These are phyloP conservation scores for Ustilago xerochloae DNA, from an alignment of 1,284 basidiomycete species.

Conservation along the genomic window DNA sequence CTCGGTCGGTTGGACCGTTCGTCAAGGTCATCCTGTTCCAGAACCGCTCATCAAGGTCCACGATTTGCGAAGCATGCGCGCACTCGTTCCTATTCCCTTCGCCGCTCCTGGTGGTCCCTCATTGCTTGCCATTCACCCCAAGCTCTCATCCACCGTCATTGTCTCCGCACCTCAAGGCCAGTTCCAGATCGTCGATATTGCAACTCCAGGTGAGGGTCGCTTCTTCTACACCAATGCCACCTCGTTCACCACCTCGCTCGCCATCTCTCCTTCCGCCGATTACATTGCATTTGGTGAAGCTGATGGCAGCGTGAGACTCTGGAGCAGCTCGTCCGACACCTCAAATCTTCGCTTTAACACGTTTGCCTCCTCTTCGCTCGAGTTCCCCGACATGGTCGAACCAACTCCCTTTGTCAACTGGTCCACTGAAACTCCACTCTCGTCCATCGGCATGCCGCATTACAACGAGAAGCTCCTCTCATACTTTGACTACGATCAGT, in stretches of 20 bases:
- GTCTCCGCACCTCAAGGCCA: slow-evolving; percentile 86
- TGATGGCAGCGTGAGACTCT: slow-evolving; percentile 84
- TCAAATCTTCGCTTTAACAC: slow-evolving; percentile 79
- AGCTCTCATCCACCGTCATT: slow-evolving; percentile 80
- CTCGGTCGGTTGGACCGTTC: slow-evolving; percentile 66
- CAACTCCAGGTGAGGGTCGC: slow-evolving; percentile 75
- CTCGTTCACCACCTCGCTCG: slow-evolving; percentile 82
- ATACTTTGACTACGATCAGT: slow-evolving; percentile 72
- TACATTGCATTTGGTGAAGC: slow-evolving; percentile 93
- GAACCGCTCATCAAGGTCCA: slow-evolving; percentile 94
- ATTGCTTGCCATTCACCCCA: slow-evolving; percentile 85
- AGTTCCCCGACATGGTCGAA: slow-evolving; percentile 83
- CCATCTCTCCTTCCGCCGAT: slow-evolving; percentile 85
- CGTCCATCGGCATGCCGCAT: slow-evolving; percentile 87
- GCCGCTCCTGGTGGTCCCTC: slow-evolving; percentile 80
- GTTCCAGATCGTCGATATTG: slow-evolving; percentile 87
- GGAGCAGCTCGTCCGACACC: slow-evolving; percentile 75
- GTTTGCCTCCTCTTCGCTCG: slow-evolving; percentile 82
- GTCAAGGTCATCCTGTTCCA: slow-evolving; percentile 83
- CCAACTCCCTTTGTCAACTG: slow-evolving; percentile 79
- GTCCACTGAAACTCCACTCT: slow-evolving; percentile 87
- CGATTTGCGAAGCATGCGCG: slow-evolving; percentile 84
- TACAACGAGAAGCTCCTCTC: slow-evolving; percentile 84
- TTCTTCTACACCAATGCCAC: slow-evolving; percentile 77
- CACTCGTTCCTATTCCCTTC: slow-evolving; percentile 85